Conservation (phyloP, 306 rosid species). For the Sechiopsis laciniata region DNA sequence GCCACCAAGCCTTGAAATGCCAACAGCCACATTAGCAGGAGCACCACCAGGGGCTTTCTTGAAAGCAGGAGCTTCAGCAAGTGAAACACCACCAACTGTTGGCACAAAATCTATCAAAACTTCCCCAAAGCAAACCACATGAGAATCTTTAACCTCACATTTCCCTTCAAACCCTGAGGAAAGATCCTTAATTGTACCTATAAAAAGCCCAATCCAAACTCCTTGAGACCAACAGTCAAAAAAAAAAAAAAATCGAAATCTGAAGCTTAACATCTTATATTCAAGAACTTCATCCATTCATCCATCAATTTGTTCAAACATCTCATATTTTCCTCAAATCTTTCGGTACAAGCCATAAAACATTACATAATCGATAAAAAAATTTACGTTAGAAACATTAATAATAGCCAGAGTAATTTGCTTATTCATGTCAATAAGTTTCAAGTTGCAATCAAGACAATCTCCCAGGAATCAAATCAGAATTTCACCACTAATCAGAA, state of each 20-base stretch:
- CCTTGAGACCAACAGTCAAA: conserved; percentile 25
- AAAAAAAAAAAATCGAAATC: not conserved
- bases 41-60: conserved; percentile 94
- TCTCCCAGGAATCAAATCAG: not conserved
- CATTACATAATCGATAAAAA: not conserved
- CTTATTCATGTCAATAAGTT: not conserved
- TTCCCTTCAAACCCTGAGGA: conserved; percentile 20
- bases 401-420: not conserved
- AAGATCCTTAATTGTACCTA: conserved; percentile 35
- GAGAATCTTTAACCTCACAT: conserved; percentile 29
- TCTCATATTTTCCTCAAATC: not conserved
- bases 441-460: not conserved
- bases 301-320: not conserved
- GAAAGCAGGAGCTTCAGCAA: conserved; percentile 92
- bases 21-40: conserved; percentile 95
- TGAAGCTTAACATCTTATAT: not conserved
- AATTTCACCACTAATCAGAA: not conserved
- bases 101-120: conserved; percentile 68
- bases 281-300: not conserved
- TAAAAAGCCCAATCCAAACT: conserved; percentile 14
- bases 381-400: not conserved
- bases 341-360: not conserved
- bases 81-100: conserved; percentile 73
- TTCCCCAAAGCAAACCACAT: conserved; percentile 65
- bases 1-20: conserved; percentile 72